These are phyloP conservation scores for Spiraea crenata DNA, from an alignment of 331 rosid species.

Conservation along the genomic window DNA sequence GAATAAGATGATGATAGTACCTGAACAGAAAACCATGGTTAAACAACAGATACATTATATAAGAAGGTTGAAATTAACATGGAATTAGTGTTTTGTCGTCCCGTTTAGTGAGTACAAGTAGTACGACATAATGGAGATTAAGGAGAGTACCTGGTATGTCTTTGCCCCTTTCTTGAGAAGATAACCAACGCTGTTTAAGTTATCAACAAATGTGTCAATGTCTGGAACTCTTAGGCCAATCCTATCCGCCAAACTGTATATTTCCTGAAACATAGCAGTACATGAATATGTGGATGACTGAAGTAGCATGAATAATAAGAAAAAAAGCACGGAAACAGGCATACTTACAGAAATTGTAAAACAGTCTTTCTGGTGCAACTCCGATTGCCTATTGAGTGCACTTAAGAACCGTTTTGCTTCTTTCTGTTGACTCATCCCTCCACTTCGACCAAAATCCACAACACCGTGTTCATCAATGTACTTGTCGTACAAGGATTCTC, in stretches of 20 bases:
- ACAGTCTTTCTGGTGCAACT: slow-evolving; percentile 77
- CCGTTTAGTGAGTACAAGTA: too few relatives aligned
- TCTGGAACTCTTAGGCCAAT: slow-evolving; percentile 82
- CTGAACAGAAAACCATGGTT: slow-evolving; percentile 25
- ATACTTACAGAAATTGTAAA: slow-evolving; percentile 69
- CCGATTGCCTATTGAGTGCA: slow-evolving; percentile 92
- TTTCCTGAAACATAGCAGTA: slow-evolving; percentile 61
- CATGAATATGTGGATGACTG: slow-evolving; percentile 4
- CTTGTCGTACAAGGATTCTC: slow-evolving; percentile 89
- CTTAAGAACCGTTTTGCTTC: slow-evolving; percentile 89
- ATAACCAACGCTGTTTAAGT: slow-evolving; percentile 79
- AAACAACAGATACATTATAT: slow-evolving; percentile 4
- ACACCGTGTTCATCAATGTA: slow-evolving; percentile 86
- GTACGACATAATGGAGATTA: too few relatives aligned
- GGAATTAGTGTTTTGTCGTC: not conserved
- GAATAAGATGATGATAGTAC: slow-evolving; percentile 54
- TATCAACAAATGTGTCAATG: slow-evolving; percentile 69
- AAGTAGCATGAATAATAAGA: not conserved
- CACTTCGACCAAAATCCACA: slow-evolving; percentile 93
- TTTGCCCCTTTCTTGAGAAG: slow-evolving; percentile 88
- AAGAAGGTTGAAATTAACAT: not conserved
- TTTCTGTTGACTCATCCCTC: slow-evolving; percentile 98
- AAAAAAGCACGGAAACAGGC: slow-evolving; percentile 16
- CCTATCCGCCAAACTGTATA: slow-evolving; percentile 85
- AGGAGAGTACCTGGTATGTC: slow-evolving; percentile 69